Percentiles rank a stretch among this genome's conserved stretches.
These are phyloP conservation scores for Helminthosporium solani DNA, from an alignment of 2,329 filamentous ascomycete species.

Conservation along the genomic window DNA sequence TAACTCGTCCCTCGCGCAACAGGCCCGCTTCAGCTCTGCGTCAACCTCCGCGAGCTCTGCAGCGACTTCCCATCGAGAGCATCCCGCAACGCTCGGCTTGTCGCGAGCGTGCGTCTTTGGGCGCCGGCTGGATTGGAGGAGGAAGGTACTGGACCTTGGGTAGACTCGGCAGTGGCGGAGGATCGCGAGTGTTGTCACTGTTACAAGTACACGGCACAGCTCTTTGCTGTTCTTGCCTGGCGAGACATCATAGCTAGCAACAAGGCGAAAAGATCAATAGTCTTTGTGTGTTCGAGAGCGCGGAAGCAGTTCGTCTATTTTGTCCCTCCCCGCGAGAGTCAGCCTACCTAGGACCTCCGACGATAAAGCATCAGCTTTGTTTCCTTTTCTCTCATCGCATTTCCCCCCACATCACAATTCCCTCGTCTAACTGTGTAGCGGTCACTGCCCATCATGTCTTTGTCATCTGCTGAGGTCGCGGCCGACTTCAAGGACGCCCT, in stretches of 20 bases:
- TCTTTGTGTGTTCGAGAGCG: constrained; percentile 43
- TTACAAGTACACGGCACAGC: constrained; percentile 35
- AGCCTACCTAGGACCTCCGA: constrained; percentile 28
- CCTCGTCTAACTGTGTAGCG: background rate
- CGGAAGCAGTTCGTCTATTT: constrained; percentile 44
- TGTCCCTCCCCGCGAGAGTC: constrained; percentile 31
- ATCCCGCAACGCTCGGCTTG: background rate
- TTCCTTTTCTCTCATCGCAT: constrained; percentile 8
- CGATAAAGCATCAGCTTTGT: constrained; percentile 24
- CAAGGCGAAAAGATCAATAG: constrained; percentile 46
- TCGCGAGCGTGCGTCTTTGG: constrained; percentile 10
- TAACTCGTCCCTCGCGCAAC: background rate
- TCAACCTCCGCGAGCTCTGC: background rate
- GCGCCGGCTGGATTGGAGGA: constrained; percentile 29
- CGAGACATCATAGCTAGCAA: constrained; percentile 51
- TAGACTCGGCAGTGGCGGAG: constrained; percentile 33
- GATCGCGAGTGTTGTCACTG: constrained; percentile 37
- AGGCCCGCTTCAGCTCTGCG: background rate
- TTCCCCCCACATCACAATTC: constrained; percentile 8
- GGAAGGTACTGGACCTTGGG: constrained; percentile 32
- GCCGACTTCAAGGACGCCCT: constrained; percentile 93
- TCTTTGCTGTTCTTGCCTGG: constrained; percentile 32
- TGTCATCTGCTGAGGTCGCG: constrained; percentile 78
- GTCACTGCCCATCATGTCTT: constrained; percentile 59
- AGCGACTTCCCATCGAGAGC: background rate